phyloP scores from a whole-genome alignment of 768 basidiomycete genomes.

The Saitozyma podzolica region DNA sequence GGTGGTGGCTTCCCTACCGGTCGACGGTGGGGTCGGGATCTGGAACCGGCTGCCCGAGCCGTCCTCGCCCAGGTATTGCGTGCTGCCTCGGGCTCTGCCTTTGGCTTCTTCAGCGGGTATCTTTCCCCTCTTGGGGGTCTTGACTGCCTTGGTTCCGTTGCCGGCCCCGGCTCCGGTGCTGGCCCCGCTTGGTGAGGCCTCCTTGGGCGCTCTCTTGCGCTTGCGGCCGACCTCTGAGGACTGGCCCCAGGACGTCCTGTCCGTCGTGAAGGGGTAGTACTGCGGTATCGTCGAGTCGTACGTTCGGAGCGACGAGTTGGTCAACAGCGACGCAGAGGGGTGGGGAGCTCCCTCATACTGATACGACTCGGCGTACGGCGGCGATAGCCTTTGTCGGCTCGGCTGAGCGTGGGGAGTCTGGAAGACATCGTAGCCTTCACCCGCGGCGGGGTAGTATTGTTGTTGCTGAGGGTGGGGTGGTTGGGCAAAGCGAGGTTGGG shows the following conservation, averaged over 20 bases:
- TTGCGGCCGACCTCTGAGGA: constrained; percentile 25
- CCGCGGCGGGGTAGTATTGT: too few species aligned
- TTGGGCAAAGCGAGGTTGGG: too few species aligned
- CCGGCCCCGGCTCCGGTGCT: not conserved
- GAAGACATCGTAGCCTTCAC: too few species aligned
- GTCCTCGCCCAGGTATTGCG: constrained; percentile 10
- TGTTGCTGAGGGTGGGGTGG: too few species aligned
- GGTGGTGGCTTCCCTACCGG: constrained; percentile 21
- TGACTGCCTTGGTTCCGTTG: constrained; percentile 9
- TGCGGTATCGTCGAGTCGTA: constrained; percentile 42
- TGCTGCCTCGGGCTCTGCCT: not conserved
- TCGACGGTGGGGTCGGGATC: constrained; percentile 40
- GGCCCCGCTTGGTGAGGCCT: constrained; percentile 10
- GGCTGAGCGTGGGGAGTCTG: too few species aligned
- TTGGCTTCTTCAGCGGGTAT: too few species aligned
- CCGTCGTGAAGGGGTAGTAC: constrained; percentile 34
- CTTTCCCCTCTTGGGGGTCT: constrained; percentile 31
- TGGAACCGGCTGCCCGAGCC: constrained; percentile 5
- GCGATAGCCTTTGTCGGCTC: too few species aligned
- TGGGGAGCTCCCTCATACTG: too few species aligned
- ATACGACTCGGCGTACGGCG: too few species aligned
- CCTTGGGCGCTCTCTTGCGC: constrained; percentile 30
- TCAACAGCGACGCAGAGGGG: not conserved
- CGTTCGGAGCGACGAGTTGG: constrained; percentile 8
- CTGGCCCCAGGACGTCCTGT: constrained; percentile 6